Conservation (phyloP, 2,329 filamentous ascomycete genomes). For the Alternaria consortialis region DNA sequence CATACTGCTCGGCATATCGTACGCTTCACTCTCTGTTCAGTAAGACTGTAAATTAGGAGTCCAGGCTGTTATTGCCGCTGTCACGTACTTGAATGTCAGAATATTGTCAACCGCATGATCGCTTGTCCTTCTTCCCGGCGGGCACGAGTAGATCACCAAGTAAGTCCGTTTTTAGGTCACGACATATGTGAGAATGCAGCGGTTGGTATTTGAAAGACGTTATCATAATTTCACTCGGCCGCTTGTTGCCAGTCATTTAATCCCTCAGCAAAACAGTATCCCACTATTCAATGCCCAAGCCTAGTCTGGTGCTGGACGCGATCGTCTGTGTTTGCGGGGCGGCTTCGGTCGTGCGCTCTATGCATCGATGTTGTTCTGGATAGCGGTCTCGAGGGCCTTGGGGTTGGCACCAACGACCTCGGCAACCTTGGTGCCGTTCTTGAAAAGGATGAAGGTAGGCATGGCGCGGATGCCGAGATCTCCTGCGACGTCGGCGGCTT, state of each 20-base stretch:
- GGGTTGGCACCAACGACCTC: conserved; percentile 85
- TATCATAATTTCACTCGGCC: conserved; percentile 29
- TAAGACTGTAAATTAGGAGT: background rate
- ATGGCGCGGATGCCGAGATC: conserved; percentile 87
- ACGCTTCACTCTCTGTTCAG: background rate
- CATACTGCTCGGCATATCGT: background rate
- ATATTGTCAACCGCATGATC: background rate
- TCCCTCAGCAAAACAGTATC: background rate
- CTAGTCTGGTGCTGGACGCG: conserved; percentile 17
- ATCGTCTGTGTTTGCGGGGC: conserved; percentile 15
- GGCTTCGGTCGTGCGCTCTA: conserved; percentile 17
- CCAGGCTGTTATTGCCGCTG: background rate
- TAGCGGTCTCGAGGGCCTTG: conserved; percentile 66
- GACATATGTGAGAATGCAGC: background rate
- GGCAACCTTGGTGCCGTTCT: conserved; percentile 74
- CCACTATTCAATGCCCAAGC: conserved; percentile 16
- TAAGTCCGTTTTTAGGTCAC: background rate
- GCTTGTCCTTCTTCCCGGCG: background rate
- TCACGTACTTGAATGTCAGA: background rate
- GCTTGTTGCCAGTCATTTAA: conserved; percentile 2
- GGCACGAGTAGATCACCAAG: background rate
- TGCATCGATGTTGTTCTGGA: conserved; percentile 50
- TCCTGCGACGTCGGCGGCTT: conserved; percentile 76
- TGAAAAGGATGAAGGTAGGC: conserved; percentile 90
- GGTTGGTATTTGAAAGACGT: conserved; percentile 21